Evolutionary conservation across 495 filamentous ascomycete species (phyloP).

Genomic region (Aspergillus kassunensis): DNA sequence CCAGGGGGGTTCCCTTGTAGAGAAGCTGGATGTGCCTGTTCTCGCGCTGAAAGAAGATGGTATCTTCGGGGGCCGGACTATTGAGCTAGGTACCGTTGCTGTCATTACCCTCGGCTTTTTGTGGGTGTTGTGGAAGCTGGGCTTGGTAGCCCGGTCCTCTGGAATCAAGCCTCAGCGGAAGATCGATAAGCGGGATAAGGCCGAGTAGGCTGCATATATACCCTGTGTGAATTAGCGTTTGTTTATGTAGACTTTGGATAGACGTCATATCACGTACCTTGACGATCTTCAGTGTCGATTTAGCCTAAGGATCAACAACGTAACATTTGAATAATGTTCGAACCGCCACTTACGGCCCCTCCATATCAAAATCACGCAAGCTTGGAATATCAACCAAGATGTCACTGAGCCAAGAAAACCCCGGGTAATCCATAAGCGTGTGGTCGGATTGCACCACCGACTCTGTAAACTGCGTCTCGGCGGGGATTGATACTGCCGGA

Average conservation of each 20-base stretch:
- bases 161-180: slow-evolving; percentile 14
- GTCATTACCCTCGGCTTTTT: slow-evolving; percentile 67
- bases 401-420: slow-evolving; percentile 44
- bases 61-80: slow-evolving; percentile 49
- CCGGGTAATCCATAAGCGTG: slow-evolving; percentile 22
- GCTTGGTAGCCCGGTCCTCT: slow-evolving; percentile 33
- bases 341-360: slow-evolving; percentile 15
- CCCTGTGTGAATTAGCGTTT: not conserved
- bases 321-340: too few species aligned
- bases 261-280: not conserved
- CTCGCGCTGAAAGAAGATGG: slow-evolving; percentile 45
- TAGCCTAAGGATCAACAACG: not conserved
- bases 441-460: slow-evolving; percentile 13
- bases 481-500: slow-evolving; percentile 20
- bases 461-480: slow-evolving; percentile 7
- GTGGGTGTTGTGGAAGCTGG: slow-evolving; percentile 70
- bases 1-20: slow-evolving; percentile 44
- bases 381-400: slow-evolving; percentile 44
- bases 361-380: slow-evolving; percentile 44
- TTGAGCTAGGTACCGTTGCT: slow-evolving; percentile 67
- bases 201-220: slow-evolving; percentile 1
- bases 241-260: not conserved
- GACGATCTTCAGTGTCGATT: not conserved
- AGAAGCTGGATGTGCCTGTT: slow-evolving; percentile 69
- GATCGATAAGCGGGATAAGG: slow-evolving; percentile 29